phyloP scores from a whole-genome alignment of 2,329 filamentous ascomycete species.

The Teratosphaeria gauchensis region DNA sequence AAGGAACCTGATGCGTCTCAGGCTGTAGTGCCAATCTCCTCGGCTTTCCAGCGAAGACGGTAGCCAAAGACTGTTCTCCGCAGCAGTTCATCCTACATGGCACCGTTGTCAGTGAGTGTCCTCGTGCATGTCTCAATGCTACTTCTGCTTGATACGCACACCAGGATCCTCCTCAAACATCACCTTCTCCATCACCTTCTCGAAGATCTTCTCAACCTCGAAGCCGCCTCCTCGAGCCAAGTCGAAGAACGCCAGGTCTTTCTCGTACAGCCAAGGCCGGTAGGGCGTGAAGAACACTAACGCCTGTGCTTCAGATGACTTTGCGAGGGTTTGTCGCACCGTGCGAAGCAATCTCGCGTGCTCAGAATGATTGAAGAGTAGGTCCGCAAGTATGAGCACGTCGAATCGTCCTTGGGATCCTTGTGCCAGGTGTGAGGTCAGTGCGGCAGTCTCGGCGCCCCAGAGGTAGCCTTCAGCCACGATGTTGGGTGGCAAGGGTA shows the following conservation, averaged over 20 bases:
- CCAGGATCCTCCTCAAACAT: conserved; percentile 86
- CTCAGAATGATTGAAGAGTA: conserved; percentile 85
- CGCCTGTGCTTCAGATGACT: conserved; percentile 48
- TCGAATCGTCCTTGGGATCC: conserved; percentile 50
- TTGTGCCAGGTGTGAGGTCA: conserved; percentile 50
- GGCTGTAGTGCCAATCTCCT: background rate
- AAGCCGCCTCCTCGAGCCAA: conserved; percentile 62
- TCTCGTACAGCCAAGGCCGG: conserved; percentile 76
- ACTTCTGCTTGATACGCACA: conserved; percentile 31
- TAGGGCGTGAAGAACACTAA: conserved; percentile 94
- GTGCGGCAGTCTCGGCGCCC: conserved; percentile 54
- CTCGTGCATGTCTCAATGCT: background rate
- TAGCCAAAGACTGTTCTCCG: conserved; percentile 77
- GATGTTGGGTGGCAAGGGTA: conserved; percentile 29
- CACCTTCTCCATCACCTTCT: conserved; percentile 72
- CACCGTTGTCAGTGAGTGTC: background rate
- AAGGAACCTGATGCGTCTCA: too few relatives aligned
- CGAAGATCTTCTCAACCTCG: conserved; percentile 66
- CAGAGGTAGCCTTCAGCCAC: conserved; percentile 62
- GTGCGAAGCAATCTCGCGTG: conserved; percentile 68
- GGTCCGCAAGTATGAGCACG: conserved; percentile 73
- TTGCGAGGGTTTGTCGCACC: conserved; percentile 57
- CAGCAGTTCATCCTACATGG: conserved; percentile 57
- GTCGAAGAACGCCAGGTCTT: conserved; percentile 81
- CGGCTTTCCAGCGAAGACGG: conserved; percentile 52